Base-by-base conservation (phyloP, 139 green algal genomes). In the Micractinium sp. region DNA sequence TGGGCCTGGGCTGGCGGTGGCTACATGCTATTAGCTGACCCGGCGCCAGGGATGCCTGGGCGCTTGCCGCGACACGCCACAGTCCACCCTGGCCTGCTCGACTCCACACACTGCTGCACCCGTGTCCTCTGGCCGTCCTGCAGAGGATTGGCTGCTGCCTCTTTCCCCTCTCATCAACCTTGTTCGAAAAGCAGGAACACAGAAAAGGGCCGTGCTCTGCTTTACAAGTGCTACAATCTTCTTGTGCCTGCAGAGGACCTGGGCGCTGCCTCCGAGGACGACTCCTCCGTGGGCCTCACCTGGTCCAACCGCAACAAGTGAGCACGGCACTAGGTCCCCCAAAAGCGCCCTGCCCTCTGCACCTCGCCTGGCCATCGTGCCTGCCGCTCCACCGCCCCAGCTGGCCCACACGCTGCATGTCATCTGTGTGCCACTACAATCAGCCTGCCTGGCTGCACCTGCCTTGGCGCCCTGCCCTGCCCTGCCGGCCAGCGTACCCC, bases 161-260 rank as follows among this genome's bases (percentile, higher is more conserved):
- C 25, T 2, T 33, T 35, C 69, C 69, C 3, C 12, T 19, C 69
- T 76, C 47, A 9, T 56, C 9, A 5, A 16, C 7, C 47, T 56
- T 56, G 7, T 56, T 9, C 47, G 47, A 56, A 56, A 9, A 56
- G 7, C 5, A 56, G 47, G 47, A 9, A 56, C 47, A 56, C 47
- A 56, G 47, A 9, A 56, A 56, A 5, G 5, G 9, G 9, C 47
- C 47, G 27, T 33, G 2, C 69, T 23, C 73, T 47, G 73, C n/a
- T 1, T 3, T 35, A 2, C 35, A 33, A 3, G 19, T 19, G 35
- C 36, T 13, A 3, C 22, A 35, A 31, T 20, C 81, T 9, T 86
- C 31, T 85, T 47, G 36, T 71, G 29, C 82, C 1, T 63, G 63
- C 83, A 87, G 83, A 63, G 35, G 96, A 98, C 89, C 91, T 98